Base-by-base conservation (phyloP, 2,329 filamentous ascomycete genomes). In the Fusarium sp. region DNA sequence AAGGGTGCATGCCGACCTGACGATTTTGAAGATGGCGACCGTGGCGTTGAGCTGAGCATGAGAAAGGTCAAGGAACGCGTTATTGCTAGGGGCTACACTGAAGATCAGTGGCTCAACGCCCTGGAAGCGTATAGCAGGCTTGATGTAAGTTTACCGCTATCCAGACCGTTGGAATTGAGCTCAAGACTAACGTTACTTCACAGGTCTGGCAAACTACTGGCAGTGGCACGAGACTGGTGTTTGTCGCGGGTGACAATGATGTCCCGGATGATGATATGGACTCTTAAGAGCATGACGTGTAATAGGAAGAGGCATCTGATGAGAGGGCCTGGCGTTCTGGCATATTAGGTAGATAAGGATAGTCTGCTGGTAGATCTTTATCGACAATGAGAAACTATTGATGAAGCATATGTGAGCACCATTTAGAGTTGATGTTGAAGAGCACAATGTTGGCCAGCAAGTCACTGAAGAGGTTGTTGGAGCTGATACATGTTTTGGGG, bases 31-130 rank as follows among this genome's bases (percentile, higher is more conserved):
- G 87, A 88, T 0, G 87, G 87, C 22, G 86, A 85, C 63, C 80
- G 82, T 38, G 86, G 87, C 17, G 81, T 88, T 22, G 95, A 98
- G 83, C 85, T 99, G 77, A 96, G 92, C 82, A 89, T 99, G 86
- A 90, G 93, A 75, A 93, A 94, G 83, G 94, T 99, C 69, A 91
- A 95, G 81, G 95, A 98, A 83, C 87, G 96, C 74, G 95, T 99
- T 33, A 88, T 98, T 78, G 96, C 95, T 62, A 98, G 98, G 88
- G 96, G 96, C 4, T 99, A 98, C 83, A 99, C 96, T 0, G 92
- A 95, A 74, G 94, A 98, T 83, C 95, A 99, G 83, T 95, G 98
- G 85, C 88, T 93, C 79, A 89, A 90, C 75, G 92, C 95, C 22
- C 87, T 99, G 80, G 92, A 98, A 71, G 96, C 98, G 85, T 98